These are phyloP conservation scores for Xylaria sp. DNA, from an alignment of 2,329 filamentous ascomycete genomes.

Conservation along the genomic window DNA sequence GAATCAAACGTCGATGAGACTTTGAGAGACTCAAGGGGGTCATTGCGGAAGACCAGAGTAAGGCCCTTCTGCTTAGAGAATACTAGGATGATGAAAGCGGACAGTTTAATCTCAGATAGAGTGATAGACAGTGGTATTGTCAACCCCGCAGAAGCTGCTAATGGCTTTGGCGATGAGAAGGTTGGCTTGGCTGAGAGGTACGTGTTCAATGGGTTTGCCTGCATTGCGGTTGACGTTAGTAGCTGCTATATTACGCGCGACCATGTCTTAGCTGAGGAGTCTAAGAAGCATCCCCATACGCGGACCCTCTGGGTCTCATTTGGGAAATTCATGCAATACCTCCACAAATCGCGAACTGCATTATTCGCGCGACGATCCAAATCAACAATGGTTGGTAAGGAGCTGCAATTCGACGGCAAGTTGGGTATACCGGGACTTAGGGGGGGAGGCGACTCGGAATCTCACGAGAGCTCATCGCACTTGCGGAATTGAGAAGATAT, in stretches of 20 bases:
- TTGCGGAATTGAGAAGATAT: slow-evolving; percentile 28
- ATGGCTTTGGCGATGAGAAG: slow-evolving; percentile 89
- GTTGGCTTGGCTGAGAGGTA: slow-evolving; percentile 89
- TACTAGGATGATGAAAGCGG: slow-evolving; percentile 95
- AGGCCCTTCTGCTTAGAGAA: slow-evolving; percentile 98
- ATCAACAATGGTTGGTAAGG: slow-evolving; percentile 18
- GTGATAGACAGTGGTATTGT: slow-evolving; percentile 99
- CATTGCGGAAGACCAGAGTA: slow-evolving; percentile 96
- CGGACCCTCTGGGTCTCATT: slow-evolving; percentile 42
- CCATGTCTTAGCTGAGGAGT: slow-evolving; percentile 32
- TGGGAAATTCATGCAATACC: slow-evolving; percentile 44
- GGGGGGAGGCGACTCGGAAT: not conserved
- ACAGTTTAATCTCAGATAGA: slow-evolving; percentile 91
- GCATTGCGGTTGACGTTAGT: slow-evolving; percentile 56
- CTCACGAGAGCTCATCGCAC: slow-evolving; percentile 20
- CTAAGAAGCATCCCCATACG: slow-evolving; percentile 38
- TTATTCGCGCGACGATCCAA: slow-evolving; percentile 24
- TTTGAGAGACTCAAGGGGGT: slow-evolving; percentile 95
- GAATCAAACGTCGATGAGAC: slow-evolving; percentile 99
- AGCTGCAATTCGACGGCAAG: not conserved
- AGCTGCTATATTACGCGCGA: slow-evolving; percentile 45
- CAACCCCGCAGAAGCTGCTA: slow-evolving; percentile 88
- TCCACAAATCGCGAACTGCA: slow-evolving; percentile 38
- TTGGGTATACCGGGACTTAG: not conserved
- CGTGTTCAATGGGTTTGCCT: slow-evolving; percentile 95